Conservation (phyloP, 257 asterid species). For the Catharanthus roseus region DNA sequence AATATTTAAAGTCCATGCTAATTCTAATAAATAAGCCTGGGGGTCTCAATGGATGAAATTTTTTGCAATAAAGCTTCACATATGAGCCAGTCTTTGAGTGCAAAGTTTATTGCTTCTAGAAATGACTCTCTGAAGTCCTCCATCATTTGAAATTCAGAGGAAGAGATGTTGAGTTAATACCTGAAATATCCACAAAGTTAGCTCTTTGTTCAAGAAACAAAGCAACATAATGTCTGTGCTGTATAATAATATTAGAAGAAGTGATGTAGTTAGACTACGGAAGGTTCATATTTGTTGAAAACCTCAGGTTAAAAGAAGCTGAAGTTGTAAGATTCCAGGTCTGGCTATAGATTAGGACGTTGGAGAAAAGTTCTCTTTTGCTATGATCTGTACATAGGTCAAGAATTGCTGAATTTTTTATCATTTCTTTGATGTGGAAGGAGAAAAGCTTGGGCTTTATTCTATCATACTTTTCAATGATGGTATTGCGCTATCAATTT, state of each 20-base stretch:
- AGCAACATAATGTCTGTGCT: background rate
- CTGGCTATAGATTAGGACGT: background rate
- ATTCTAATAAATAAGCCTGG: background rate
- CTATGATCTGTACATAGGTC: background rate
- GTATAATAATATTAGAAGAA: background rate
- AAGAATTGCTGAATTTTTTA: background rate
- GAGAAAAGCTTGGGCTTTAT: background rate
- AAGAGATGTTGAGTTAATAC: too few species aligned
- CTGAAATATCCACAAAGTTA: too few species aligned
- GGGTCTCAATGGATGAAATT: background rate
- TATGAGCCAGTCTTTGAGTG: background rate
- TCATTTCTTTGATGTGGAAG: background rate
- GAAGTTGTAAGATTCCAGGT: background rate
- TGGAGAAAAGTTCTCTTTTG: background rate
- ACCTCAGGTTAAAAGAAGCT: background rate
- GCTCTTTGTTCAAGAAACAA: too few species aligned
- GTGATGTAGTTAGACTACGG: background rate
- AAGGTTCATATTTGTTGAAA: background rate
- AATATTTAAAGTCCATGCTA: background rate
- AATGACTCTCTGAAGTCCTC: background rate
- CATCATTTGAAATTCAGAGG: too few species aligned
- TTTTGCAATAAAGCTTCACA: background rate
- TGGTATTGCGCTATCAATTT: too few species aligned
- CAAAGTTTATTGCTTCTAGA: background rate
- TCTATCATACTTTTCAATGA: background rate